Evolutionary conservation across 257 asterid genomes (phyloP).

Genomic region (Anisodus tanguticus): DNA sequence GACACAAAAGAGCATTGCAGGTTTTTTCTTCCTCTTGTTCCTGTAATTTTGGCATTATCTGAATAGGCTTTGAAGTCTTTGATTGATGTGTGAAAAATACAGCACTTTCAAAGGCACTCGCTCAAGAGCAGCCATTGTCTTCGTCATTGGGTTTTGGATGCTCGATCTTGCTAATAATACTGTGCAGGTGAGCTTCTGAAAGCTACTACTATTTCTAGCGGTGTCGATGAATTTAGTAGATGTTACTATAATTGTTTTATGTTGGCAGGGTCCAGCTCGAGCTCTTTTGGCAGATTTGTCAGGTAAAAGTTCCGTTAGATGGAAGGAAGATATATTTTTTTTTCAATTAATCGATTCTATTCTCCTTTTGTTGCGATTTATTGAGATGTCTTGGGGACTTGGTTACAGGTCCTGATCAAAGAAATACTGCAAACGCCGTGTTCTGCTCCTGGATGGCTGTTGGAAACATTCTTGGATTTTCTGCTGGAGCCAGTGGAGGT

Average conservation of each 20-base stretch:
- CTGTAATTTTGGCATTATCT: conserved; percentile 31
- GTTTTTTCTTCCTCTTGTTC: conserved; percentile 47
- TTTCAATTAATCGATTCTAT: neutral
- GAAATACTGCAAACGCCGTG: conserved; percentile 93
- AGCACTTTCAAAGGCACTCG: conserved; percentile 98
- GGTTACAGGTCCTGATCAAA: conserved; percentile 88
- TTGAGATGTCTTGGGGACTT: conserved; percentile 27
- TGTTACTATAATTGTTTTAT: conserved; percentile 28
- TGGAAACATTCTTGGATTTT: conserved; percentile 97
- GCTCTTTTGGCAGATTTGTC: conserved; percentile 99
- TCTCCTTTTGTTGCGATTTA: conserved; percentile 17
- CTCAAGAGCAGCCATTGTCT: conserved; percentile 88
- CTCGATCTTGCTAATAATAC: conserved; percentile 99
- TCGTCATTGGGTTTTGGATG: conserved; percentile 97
- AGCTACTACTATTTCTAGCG: neutral
- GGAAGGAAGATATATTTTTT: neutral
- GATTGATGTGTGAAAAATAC: conserved; percentile 52
- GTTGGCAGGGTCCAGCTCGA: conserved; percentile 94
- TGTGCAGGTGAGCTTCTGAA: conserved; percentile 75
- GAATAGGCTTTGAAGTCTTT: conserved; percentile 30
- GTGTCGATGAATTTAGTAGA: neutral
- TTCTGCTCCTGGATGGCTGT: conserved; percentile 99
- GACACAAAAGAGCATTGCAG: conserved; percentile 99
- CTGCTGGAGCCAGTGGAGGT: conserved; percentile 94
- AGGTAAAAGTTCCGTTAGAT: conserved; percentile 47